Conservation (phyloP, 495 filamentous ascomycete genomes). For the Lasiosphaeris hirsuta region DNA sequence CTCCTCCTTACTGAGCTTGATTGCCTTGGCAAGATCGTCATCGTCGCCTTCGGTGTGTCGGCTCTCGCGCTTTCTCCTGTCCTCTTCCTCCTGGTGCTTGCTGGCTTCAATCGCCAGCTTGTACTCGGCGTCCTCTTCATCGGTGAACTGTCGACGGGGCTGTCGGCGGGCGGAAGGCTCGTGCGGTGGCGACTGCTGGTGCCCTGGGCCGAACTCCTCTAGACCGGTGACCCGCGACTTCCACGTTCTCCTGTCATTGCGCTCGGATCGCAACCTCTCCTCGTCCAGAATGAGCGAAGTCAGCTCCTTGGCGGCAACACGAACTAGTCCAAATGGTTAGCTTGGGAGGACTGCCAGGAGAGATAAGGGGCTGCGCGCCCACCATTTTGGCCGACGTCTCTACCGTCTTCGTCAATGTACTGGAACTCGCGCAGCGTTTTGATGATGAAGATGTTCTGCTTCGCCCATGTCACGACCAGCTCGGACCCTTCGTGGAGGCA, state of each 20-base stretch:
- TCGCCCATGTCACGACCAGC: slow-evolving; percentile 94
- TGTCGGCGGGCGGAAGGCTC: slow-evolving; percentile 39
- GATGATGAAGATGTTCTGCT: slow-evolving; percentile 97
- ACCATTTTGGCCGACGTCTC: slow-evolving; percentile 97
- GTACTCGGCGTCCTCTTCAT: slow-evolving; percentile 93
- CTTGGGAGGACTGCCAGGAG: not conserved
- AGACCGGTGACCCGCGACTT: slow-evolving; percentile 93
- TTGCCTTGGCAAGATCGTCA: slow-evolving; percentile 89
- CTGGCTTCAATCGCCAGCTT: slow-evolving; percentile 91
- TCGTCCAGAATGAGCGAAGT: slow-evolving; percentile 93
- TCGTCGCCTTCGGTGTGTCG: slow-evolving; percentile 57
- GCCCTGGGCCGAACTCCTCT: slow-evolving; percentile 66
- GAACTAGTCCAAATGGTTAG: slow-evolving; percentile 55
- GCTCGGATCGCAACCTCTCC: slow-evolving; percentile 86
- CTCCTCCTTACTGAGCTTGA: slow-evolving; percentile 94
- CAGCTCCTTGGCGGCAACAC: slow-evolving; percentile 93
- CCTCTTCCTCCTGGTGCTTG: slow-evolving; percentile 93
- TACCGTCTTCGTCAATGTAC: slow-evolving; percentile 89
- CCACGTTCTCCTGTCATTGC: slow-evolving; percentile 90
- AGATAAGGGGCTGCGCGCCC: slow-evolving; percentile 14
- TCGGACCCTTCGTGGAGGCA: slow-evolving; percentile 97
- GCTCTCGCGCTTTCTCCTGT: slow-evolving; percentile 74
- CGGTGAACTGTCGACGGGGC: slow-evolving; percentile 46
- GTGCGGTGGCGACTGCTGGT: slow-evolving; percentile 33
- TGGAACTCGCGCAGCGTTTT: slow-evolving; percentile 96